Base-by-base conservation (phyloP, 352 stramenopile genomes). In the Phytophthora lateralis region DNA sequence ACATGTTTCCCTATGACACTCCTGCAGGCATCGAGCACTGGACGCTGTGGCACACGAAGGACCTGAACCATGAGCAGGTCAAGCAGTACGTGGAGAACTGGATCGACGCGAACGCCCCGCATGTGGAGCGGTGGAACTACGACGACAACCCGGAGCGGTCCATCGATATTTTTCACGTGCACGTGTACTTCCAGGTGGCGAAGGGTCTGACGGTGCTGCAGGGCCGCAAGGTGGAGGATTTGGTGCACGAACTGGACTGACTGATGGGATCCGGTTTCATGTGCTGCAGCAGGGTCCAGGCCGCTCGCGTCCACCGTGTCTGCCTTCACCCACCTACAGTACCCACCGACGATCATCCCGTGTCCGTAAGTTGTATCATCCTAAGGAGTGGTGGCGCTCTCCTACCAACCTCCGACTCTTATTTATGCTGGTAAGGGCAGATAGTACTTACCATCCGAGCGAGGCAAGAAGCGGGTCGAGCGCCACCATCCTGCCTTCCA, bases 1-100 rank as follows among this genome's bases (percentile, higher is more conserved):
- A 95, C 50, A 95, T 95, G 87, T 95, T 95, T 85, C 87, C 87
- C 24, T 95, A 95, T 85, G 73, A 90, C 64, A 95, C 87, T 43
- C 87, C 87, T 56, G 74, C 78, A 82, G 87, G 85, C 67, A 95
- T 95, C 61, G 85, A 94, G 66, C 87, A 95, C 71, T 95, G 84
- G 84, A 95, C 87, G 58, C 59, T 95, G 65, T 95, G 87, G 87
- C 85, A 93, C 63, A 50, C 89, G 12, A 75, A 85, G 44, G 85
- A 95, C 32, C 63, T 95, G 35, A 77, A 69, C 50, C 84, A 94
- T 60, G 73, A 86, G 47, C 80, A 93, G 56, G 86, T 95, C 62
- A 91, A 95, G 60, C 80, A 93, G 68, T 95, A 93, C 64, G 85
- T 95, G 66, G 84, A 94, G 66, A 90, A 80, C 55, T 95, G 87